phyloP scores from a whole-genome alignment of 2,329 filamentous ascomycete species.

The Pseudocercospora crystallina region DNA sequence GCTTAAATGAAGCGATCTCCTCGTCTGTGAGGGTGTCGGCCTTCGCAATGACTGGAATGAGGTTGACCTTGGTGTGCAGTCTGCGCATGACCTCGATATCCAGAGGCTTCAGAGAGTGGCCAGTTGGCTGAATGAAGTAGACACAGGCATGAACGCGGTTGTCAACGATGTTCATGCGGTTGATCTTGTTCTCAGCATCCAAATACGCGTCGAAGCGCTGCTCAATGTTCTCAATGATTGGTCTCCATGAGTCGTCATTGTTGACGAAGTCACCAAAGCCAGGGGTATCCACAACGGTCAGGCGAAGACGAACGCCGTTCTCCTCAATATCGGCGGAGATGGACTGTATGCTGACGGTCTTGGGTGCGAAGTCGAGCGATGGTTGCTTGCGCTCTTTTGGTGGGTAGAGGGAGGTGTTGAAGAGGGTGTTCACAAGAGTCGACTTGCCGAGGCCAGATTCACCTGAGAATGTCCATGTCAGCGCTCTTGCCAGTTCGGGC shows the following conservation, averaged over 20 bases:
- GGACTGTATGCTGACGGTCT: conserved; percentile 61
- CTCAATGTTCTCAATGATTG: conserved; percentile 99
- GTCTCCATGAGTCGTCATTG: conserved; percentile 99
- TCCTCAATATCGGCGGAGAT: conserved; percentile 77
- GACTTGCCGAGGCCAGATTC: conserved; percentile 99
- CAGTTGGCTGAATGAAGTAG: conserved; percentile 99
- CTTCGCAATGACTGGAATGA: conserved; percentile 99
- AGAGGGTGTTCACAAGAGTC: conserved; percentile 96
- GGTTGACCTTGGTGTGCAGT: conserved; percentile 99
- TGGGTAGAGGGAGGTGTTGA: conserved; percentile 98
- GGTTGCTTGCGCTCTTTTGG: conserved; percentile 98
- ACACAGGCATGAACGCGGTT: conserved; percentile 99
- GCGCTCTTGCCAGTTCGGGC: conserved; percentile 4
- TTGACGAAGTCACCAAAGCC: conserved; percentile 99
- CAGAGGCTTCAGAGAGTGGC: conserved; percentile 95
- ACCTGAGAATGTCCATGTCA: conserved; percentile 56
- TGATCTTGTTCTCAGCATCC: conserved; percentile 99
- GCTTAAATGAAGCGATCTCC: conserved; percentile 92
- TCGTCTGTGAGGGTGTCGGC: conserved; percentile 97
- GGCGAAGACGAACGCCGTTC: conserved; percentile 90
- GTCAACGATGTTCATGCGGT: conserved; percentile 99
- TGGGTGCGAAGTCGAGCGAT: conserved; percentile 96
- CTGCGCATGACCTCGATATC: conserved; percentile 99
- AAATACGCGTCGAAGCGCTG: conserved; percentile 98
- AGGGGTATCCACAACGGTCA: conserved; percentile 96